Evolutionary conservation across 208 protist species (phyloP).

Genomic region (Herpetomonas samuelpessoai): DNA sequence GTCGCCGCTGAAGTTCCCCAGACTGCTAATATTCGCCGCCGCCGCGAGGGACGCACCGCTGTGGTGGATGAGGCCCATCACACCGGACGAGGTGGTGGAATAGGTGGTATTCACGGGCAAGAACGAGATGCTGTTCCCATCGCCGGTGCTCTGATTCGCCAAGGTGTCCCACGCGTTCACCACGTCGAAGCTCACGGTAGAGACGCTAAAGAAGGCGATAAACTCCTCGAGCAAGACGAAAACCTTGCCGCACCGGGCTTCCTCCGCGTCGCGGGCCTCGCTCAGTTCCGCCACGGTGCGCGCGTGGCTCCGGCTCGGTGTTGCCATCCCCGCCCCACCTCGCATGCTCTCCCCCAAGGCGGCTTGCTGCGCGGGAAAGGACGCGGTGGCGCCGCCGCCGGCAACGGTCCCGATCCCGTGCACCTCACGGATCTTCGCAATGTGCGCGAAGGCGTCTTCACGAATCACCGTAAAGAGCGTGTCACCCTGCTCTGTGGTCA

Average conservation of each 20-base stretch:
- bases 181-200: background rate
- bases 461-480: constrained; percentile 38
- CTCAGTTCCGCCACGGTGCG: constrained; percentile 3
- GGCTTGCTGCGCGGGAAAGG: too few species aligned
- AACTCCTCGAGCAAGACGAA: constrained; percentile 47
- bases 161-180: background rate
- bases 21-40: background rate
- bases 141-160: background rate
- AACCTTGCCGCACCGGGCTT: constrained; percentile 11
- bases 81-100: background rate
- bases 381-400: background rate
- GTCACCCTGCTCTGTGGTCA: constrained; percentile 33
- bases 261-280: constrained; percentile 1
- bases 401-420: background rate
- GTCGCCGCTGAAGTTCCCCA: background rate
- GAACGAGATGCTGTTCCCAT: background rate
- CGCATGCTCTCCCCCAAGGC: too few species aligned
- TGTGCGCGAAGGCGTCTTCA: constrained; percentile 24
- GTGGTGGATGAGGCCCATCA: background rate
- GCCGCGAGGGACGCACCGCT: background rate
- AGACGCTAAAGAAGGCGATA: constrained; percentile 45
- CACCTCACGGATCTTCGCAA: constrained; percentile 15
- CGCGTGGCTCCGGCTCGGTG: too few species aligned
- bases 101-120: background rate
- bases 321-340: background rate